These are phyloP conservation scores for Gynandropsis gynandra DNA, from an alignment of 345 rosid genomes.

Conservation along the genomic window DNA sequence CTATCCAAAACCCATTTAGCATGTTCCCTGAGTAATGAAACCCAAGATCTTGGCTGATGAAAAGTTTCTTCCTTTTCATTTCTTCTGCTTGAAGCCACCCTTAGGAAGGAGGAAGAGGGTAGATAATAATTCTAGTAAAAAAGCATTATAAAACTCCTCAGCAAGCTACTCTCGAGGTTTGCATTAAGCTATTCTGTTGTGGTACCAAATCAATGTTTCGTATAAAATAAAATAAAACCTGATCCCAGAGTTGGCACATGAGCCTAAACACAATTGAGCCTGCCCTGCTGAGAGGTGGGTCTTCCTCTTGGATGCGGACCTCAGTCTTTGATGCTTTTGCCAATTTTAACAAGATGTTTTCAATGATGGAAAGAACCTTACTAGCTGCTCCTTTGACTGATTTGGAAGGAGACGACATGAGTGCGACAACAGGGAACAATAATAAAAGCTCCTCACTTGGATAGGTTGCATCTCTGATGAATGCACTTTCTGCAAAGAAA, in stretches of 20 bases:
- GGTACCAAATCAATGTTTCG: slow-evolving; percentile 1
- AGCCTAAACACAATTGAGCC: slow-evolving; percentile 62
- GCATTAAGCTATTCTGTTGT: slow-evolving; percentile 4
- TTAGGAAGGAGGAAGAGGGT: slow-evolving; percentile 40
- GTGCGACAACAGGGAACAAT: slow-evolving; percentile 57
- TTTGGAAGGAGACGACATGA: slow-evolving; percentile 78
- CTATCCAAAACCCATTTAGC: slow-evolving; percentile 38
- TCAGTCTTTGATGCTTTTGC: slow-evolving; percentile 40
- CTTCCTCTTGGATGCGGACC: slow-evolving; percentile 29
- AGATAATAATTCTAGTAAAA: slow-evolving; percentile 42
- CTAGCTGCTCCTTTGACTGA: slow-evolving; percentile 62
- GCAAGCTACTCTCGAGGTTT: slow-evolving; percentile 1
- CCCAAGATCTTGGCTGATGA: slow-evolving; percentile 40
- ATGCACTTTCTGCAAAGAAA: slow-evolving; percentile 38
- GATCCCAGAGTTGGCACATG: slow-evolving; percentile 65
- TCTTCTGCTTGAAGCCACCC: slow-evolving; percentile 39
- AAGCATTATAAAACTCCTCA: slow-evolving; percentile 21
- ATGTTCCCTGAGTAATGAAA: slow-evolving; percentile 56
- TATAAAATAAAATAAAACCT: slow-evolving; percentile 40
- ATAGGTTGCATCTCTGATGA: slow-evolving; percentile 26
- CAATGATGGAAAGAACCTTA: slow-evolving; percentile 62
- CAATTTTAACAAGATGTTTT: slow-evolving; percentile 45
- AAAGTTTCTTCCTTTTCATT: slow-evolving; percentile 32
- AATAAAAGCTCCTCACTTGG: slow-evolving; percentile 59
- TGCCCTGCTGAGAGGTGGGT: slow-evolving; percentile 42